Conservation (phyloP, 495 filamentous ascomycete genomes). For the Aspergillus sclerotiicarbonarius region DNA sequence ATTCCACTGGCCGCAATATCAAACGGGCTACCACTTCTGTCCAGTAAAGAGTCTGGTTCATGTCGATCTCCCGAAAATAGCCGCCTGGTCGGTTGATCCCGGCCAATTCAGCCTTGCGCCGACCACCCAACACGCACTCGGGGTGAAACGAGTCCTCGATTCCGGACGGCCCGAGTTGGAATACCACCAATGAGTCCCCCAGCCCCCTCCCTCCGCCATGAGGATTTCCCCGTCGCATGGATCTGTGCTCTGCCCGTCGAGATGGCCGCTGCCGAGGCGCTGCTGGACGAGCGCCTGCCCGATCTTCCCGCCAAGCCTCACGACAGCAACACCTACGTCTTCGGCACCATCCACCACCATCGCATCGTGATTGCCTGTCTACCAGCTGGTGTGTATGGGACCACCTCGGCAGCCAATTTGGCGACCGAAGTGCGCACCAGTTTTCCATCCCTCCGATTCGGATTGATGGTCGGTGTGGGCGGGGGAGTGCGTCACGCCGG, state of each 20-base stretch:
- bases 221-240: neutral
- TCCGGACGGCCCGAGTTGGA: too few relatives aligned
- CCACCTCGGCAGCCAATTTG: constrained; percentile 25
- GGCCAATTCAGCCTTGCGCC: too few relatives aligned
- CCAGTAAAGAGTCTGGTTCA: too few relatives aligned
- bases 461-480: constrained; percentile 50
- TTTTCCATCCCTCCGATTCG: constrained; percentile 38
- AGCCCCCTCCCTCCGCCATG: neutral
- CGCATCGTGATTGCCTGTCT: constrained; percentile 34
- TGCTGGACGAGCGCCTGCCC: constrained; percentile 35
- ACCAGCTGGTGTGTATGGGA: constrained; percentile 34
- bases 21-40: too few relatives aligned
- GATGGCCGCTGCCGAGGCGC: constrained; percentile 18
- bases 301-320: neutral
- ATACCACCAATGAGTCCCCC: too few relatives aligned
- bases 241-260: neutral
- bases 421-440: constrained; percentile 29
- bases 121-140: too few relatives aligned
- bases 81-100: too few relatives aligned
- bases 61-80: too few relatives aligned
- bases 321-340: neutral
- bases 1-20: too few relatives aligned
- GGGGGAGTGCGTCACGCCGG: constrained; percentile 33
- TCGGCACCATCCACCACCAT: neutral
- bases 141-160: too few relatives aligned